Conservation (phyloP, 2,329 filamentous ascomycete species). For the Pseudocercospora macadamiae region DNA sequence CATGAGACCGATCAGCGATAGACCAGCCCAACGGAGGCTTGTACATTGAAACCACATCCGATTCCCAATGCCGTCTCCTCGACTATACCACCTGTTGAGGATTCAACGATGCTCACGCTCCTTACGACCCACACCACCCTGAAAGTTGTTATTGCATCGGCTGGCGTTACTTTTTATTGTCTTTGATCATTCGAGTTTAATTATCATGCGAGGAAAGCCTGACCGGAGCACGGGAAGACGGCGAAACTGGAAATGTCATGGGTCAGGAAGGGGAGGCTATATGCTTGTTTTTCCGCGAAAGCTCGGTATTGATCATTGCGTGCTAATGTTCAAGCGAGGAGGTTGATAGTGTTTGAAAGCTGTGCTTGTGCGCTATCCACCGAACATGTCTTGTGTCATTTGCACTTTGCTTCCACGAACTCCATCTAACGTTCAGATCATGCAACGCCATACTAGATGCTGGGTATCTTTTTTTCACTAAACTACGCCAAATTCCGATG, state of each 20-base stretch:
- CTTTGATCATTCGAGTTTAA: constrained; percentile 2
- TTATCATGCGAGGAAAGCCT: constrained; percentile 7
- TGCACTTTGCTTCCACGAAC: not conserved
- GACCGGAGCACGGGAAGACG: constrained; percentile 5
- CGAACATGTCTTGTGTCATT: too few species aligned
- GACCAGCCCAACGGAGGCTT: constrained; percentile 15
- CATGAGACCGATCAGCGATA: constrained; percentile 18
- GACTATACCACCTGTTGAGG: not conserved
- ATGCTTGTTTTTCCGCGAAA: not conserved
- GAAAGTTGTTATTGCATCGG: constrained; percentile 10
- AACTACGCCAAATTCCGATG: too few species aligned
- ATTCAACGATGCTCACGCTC: constrained; percentile 14
- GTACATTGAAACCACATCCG: constrained; percentile 16
- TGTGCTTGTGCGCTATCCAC: constrained; percentile 3
- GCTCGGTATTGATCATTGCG: not conserved
- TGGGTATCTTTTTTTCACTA: not conserved
- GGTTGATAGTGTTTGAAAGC: constrained; percentile 10
- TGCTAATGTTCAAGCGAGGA: constrained; percentile 4
- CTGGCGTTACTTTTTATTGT: constrained; percentile 8
- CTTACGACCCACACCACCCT: constrained; percentile 11
- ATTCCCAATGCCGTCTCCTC: constrained; percentile 1
- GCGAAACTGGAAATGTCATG: constrained; percentile 2
- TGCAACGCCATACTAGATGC: not conserved
- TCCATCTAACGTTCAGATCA: not conserved
- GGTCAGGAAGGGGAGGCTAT: constrained; percentile 7